phyloP scores from a whole-genome alignment of 148 eudicot species.

The Arbutus unedo region DNA sequence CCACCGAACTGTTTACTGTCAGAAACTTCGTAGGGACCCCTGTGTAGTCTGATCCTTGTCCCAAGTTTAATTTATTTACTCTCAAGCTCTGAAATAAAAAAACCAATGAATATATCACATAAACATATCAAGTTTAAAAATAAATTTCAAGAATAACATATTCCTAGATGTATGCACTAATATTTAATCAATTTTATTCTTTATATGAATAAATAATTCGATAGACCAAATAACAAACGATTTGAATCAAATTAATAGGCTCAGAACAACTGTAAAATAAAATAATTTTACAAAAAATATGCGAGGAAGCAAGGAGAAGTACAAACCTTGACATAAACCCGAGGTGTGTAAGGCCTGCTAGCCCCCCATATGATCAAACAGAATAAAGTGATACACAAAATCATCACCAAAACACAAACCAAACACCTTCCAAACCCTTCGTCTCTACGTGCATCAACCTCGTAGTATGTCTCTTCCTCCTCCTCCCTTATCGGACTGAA shows the following conservation, averaged over 20 bases:
- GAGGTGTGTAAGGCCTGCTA: conserved; percentile 47
- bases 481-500: conserved; percentile 1
- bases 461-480: not conserved
- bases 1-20: conserved; percentile 47
- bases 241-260: too few relatives aligned
- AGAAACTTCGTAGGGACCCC: conserved; percentile 72
- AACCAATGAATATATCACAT: too few relatives aligned
- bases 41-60: conserved; percentile 60
- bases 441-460: conserved; percentile 38
- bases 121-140: too few relatives aligned
- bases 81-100: conserved; percentile 38
- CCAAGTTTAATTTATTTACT: conserved; percentile 39
- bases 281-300: not conserved
- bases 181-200: too few relatives aligned
- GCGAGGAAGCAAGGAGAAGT: not conserved
- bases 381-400: conserved; percentile 23
- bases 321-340: conserved; percentile 48
- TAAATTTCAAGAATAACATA: too few relatives aligned
- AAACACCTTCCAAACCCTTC: conserved; percentile 28
- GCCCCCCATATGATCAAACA: conserved; percentile 69
- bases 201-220: too few relatives aligned
- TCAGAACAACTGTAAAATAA: too few relatives aligned
- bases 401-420: conserved; percentile 26
- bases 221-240: too few relatives aligned
- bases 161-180: too few relatives aligned